Percentiles rank a stretch among this genome's conserved stretches.
Conservation (phyloP, 2,329 filamentous ascomycete species). For the Teratosphaeria epicoccoides region DNA sequence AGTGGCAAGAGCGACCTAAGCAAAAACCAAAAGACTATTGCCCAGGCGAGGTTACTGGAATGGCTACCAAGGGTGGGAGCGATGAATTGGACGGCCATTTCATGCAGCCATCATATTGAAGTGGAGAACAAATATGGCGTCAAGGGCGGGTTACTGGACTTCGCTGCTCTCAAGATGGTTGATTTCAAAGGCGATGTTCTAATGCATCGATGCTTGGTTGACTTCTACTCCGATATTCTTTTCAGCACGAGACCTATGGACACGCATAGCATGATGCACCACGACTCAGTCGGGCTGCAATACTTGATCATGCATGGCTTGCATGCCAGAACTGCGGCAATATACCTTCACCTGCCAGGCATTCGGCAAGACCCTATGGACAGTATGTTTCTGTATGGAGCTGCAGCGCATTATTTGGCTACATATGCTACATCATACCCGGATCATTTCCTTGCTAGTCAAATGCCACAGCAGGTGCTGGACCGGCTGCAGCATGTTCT, state of each 20-base stretch:
- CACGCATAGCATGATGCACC: slow-evolving; percentile 5
- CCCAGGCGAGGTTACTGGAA: slow-evolving; percentile 50
- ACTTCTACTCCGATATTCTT: slow-evolving; percentile 47
- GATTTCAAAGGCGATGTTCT: slow-evolving; percentile 46
- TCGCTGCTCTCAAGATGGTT: slow-evolving; percentile 45
- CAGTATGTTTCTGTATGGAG: slow-evolving; percentile 42
- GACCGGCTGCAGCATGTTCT: slow-evolving; percentile 38
- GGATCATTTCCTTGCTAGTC: slow-evolving; percentile 42
- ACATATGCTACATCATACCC: slow-evolving; percentile 46
- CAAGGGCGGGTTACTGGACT: slow-evolving; percentile 40
- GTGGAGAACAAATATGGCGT: slow-evolving; percentile 36
- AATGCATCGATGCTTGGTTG: slow-evolving; percentile 49
- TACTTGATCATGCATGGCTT: slow-evolving; percentile 43
- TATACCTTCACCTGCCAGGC: slow-evolving; percentile 42
- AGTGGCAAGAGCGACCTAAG: slow-evolving; percentile 23
- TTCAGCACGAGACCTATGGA: slow-evolving; percentile 21
- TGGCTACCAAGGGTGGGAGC: slow-evolving; percentile 44
- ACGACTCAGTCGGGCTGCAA: slow-evolving; percentile 30
- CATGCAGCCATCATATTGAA: slow-evolving; percentile 40
- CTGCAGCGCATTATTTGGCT: slow-evolving; percentile 47
- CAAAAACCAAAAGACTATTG: slow-evolving; percentile 46
- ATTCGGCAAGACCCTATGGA: slow-evolving; percentile 39
- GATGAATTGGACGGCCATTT: slow-evolving; percentile 46
- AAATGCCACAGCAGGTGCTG: slow-evolving; percentile 36
- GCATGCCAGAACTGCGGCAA: slow-evolving; percentile 40